Evolutionary conservation across 768 basidiomycete species (phyloP).

Genomic region (Tylopilus balloui): DNA sequence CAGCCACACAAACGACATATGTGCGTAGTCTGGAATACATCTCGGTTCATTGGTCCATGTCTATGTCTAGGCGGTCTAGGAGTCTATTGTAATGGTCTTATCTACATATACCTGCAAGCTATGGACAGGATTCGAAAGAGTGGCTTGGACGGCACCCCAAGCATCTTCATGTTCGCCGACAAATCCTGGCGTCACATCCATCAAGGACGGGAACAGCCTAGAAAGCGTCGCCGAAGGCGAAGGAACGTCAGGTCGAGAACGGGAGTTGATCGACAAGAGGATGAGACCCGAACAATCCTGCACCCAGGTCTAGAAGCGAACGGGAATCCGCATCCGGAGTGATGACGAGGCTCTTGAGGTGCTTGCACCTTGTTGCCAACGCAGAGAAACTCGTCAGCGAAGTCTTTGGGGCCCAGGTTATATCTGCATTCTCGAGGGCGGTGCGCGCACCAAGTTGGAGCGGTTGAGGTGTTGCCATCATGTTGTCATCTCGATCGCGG

Average conservation of each 20-base stretch:
- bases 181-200: conserved; percentile 33
- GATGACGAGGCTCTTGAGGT: conserved; percentile 18
- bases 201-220: conserved; percentile 38
- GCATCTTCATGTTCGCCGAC: conserved; percentile 29
- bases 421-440: conserved; percentile 22
- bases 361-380: conserved; percentile 16
- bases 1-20: too few relatives aligned
- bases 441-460: conserved; percentile 38
- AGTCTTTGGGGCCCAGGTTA: conserved; percentile 15
- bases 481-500: conserved; percentile 35
- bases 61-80: background rate
- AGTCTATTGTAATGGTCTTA: background rate
- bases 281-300: background rate
- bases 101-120: conserved; percentile 2
- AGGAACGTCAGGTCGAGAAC: conserved; percentile 26
- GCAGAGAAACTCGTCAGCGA: conserved; percentile 17
- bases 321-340: conserved; percentile 10
- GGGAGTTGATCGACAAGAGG: conserved; percentile 38
- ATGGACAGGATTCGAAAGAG: conserved; percentile 2
- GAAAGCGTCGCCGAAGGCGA: conserved; percentile 30
- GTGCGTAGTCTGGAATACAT: too few relatives aligned
- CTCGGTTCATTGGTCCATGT: too few relatives aligned
- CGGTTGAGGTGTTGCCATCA: conserved; percentile 45
- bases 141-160: conserved; percentile 22
- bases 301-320: background rate